These are phyloP conservation scores for Aspergillus nanangensis DNA, from an alignment of 495 filamentous ascomycete species.

Conservation along the genomic window DNA sequence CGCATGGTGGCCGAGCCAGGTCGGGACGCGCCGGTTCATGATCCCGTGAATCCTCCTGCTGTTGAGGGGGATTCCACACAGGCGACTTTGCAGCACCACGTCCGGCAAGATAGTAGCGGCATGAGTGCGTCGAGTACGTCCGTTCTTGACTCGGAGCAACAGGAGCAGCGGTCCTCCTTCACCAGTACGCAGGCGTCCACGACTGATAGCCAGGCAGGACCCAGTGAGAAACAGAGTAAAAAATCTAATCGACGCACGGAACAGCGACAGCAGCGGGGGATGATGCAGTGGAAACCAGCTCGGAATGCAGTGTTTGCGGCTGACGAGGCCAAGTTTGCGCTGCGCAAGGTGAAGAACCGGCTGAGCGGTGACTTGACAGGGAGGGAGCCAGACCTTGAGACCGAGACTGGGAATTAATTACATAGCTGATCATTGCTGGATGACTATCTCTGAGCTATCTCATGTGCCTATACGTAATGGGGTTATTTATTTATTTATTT, in stretches of 20 bases:
- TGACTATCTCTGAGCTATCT: no score
- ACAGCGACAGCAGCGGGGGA: constrained; percentile 45
- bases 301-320: constrained; percentile 48
- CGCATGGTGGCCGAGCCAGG: constrained; percentile 53
- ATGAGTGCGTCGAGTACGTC: background rate
- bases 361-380: constrained; percentile 43
- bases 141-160: background rate
- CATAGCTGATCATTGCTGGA: background rate
- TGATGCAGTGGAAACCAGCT: constrained; percentile 55
- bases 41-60: constrained; percentile 49
- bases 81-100: background rate
- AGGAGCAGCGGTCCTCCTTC: constrained; percentile 3
- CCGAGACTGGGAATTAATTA: constrained; percentile 35
- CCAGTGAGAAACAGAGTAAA: constrained; percentile 16
- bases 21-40: constrained; percentile 48
- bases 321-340: constrained; percentile 46
- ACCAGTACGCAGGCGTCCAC: background rate
- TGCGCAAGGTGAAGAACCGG: constrained; percentile 44
- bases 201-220: constrained; percentile 11
- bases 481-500: no score
- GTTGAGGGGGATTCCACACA: constrained; percentile 30
- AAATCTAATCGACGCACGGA: constrained; percentile 43
- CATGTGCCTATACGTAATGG: no score
- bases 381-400: constrained; percentile 50
- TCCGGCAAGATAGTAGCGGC: background rate